phyloP scores from a whole-genome alignment of 768 basidiomycete species.

The Hebeloma cylindrosporum region DNA sequence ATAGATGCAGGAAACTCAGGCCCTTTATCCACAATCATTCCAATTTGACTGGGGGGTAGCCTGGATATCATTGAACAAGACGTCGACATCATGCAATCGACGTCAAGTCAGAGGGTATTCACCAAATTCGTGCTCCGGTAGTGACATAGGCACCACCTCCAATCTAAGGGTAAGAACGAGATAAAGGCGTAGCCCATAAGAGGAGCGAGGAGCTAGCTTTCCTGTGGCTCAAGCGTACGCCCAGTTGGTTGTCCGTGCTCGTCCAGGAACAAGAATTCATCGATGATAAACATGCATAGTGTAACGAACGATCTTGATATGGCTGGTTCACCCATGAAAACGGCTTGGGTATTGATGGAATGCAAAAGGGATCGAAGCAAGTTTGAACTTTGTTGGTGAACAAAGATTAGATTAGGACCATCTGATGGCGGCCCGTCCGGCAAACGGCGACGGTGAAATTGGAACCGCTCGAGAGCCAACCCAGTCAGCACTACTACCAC shows the following conservation, averaged over 20 bases:
- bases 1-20: slow-evolving; percentile 67
- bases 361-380: background rate
- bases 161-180: slow-evolving; percentile 48
- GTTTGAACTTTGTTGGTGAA: no score
- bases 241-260: slow-evolving; percentile 53
- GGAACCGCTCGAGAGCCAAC: no score
- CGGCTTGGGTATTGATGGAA: background rate
- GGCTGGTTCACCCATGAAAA: background rate
- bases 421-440: no score
- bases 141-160: slow-evolving; percentile 86
- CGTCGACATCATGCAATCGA: background rate
- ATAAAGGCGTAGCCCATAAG: slow-evolving; percentile 1
- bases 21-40: slow-evolving; percentile 86
- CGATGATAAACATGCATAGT: slow-evolving; percentile 91
- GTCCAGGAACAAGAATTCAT: slow-evolving; percentile 68
- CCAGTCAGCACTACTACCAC: no score
- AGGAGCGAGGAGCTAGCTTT: slow-evolving; percentile 26
- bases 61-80: slow-evolving; percentile 42
- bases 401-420: no score
- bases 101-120: slow-evolving; percentile 6
- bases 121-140: slow-evolving; percentile 85
- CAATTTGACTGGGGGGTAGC: slow-evolving; percentile 62
- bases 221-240: slow-evolving; percentile 49
- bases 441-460: no score
- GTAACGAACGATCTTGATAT: slow-evolving; percentile 51